These are phyloP conservation scores for Sphagnurus paluster DNA, from an alignment of 1,284 basidiomycete genomes.

Conservation along the genomic window DNA sequence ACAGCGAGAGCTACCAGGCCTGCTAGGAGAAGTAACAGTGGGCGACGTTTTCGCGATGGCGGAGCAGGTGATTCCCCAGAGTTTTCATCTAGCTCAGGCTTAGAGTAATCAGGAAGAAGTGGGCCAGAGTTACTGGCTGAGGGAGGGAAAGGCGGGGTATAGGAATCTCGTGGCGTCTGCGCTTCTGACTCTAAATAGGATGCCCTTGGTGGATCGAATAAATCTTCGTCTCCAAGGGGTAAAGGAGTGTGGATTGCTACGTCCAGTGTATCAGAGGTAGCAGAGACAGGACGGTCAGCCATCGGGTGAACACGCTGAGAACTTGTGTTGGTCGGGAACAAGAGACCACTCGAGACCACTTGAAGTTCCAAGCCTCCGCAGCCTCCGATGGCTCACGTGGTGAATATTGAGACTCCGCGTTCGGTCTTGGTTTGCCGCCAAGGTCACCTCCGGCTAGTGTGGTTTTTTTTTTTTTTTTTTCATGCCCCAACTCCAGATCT, in stretches of 20 bases:
- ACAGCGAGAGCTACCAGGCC: constrained; percentile 36
- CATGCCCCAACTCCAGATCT: too few relatives aligned
- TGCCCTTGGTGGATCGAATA: constrained; percentile 25
- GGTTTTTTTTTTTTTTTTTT: too few relatives aligned
- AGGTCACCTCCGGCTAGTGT: too few relatives aligned
- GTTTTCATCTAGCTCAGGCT: constrained; percentile 15
- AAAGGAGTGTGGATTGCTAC: constrained; percentile 28
- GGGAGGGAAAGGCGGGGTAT: constrained; percentile 19
- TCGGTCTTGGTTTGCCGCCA: constrained; percentile 13
- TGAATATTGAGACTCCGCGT: constrained; percentile 2
- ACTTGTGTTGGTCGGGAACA: constrained; percentile 18
- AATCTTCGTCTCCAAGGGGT: constrained; percentile 19
- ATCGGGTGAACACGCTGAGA: constrained; percentile 18
- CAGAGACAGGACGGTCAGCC: constrained; percentile 26
- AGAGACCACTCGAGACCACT: constrained; percentile 7
- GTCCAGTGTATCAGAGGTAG: constrained; percentile 20
- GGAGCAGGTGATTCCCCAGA: constrained; percentile 8
- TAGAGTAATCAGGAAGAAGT: constrained; percentile 18
- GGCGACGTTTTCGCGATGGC: constrained; percentile 24
- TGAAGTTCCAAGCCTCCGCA: too few relatives aligned
- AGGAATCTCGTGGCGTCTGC: constrained; percentile 27
- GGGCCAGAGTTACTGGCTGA: constrained; percentile 18
- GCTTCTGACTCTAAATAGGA: constrained; percentile 27
- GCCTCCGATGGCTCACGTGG: constrained; percentile 13
- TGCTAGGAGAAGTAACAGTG: constrained; percentile 23